A percentile compares a stretch with the other conserved stretches of the same genome.
phyloP scores from a whole-genome alignment of 371 early-diverging fungal genomes.

The Mortierella sp. region DNA sequence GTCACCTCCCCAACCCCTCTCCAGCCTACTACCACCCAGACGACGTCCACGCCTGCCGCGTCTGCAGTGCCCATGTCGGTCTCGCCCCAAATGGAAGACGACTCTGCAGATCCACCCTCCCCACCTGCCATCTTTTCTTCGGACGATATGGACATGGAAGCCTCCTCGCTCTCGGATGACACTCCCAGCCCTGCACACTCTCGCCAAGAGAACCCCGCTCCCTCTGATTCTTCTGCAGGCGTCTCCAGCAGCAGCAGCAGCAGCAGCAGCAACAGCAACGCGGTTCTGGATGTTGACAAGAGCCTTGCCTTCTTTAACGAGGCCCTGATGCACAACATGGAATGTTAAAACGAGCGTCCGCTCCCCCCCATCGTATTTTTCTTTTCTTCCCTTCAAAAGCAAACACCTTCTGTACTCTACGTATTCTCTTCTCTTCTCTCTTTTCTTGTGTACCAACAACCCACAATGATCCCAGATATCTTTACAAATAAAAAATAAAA shows the following conservation, averaged over 20 bases:
- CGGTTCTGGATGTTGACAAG: not conserved
- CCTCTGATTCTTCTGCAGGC: not conserved
- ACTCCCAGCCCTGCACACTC: slow-evolving; percentile 19
- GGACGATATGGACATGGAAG: slow-evolving; percentile 37
- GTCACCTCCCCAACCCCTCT: not conserved
- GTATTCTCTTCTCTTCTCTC: too few relatives aligned
- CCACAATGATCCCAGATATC: not conserved
- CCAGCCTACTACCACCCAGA: slow-evolving; percentile 18
- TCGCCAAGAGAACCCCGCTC: slow-evolving; percentile 25
- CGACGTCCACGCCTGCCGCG: slow-evolving; percentile 17
- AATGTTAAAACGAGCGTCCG: too few relatives aligned
- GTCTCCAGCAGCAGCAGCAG: slow-evolving; percentile 10
- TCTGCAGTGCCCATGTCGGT: slow-evolving; percentile 10
- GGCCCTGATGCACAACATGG: not conserved
- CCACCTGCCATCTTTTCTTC: slow-evolving; percentile 34
- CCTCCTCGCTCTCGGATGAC: slow-evolving; percentile 26
- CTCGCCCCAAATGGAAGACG: slow-evolving; percentile 31
- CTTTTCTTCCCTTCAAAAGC: not conserved
- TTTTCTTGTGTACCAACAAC: too few relatives aligned
- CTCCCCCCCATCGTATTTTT: too few relatives aligned
- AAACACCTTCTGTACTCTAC: not conserved
- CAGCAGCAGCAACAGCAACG: not conserved
- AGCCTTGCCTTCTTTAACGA: slow-evolving; percentile 8
- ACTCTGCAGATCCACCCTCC: slow-evolving; percentile 26
- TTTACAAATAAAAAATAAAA: slow-evolving; percentile 3